Percentiles rank a stretch among this genome's conserved stretches.
phyloP scores from a whole-genome alignment of 495 filamentous ascomycete genomes.

The Apodospora peruviana region DNA sequence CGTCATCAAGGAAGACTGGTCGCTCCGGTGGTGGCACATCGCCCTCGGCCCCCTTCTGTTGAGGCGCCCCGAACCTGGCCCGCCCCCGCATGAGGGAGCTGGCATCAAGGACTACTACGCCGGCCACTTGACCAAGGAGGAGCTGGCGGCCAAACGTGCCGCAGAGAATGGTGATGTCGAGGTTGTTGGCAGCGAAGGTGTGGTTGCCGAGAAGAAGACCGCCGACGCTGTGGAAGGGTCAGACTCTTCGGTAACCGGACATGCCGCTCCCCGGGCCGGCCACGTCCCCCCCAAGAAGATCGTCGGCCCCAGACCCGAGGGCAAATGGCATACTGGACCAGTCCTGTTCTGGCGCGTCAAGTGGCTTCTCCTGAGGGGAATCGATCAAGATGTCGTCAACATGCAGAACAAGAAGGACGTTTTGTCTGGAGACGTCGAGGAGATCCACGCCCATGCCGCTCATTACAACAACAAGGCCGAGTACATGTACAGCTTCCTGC shows the following conservation, averaged over 20 bases:
- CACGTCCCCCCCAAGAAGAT: slow-evolving; percentile 14
- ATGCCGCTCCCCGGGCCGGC: neutral
- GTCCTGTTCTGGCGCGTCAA: slow-evolving; percentile 43
- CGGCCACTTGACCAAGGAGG: slow-evolving; percentile 39
- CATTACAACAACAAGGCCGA: slow-evolving; percentile 74
- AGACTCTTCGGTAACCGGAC: slow-evolving; percentile 7
- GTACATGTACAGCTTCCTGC: slow-evolving; percentile 68
- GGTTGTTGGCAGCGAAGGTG: neutral
- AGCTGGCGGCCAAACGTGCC: slow-evolving; percentile 37
- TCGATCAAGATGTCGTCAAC: slow-evolving; percentile 55
- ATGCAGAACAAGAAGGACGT: slow-evolving; percentile 21
- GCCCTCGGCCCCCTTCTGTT: slow-evolving; percentile 52
- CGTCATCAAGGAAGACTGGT: slow-evolving; percentile 50
- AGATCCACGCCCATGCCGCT: slow-evolving; percentile 52
- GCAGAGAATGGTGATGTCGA: slow-evolving; percentile 18
- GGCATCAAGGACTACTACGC: slow-evolving; percentile 50
- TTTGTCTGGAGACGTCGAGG: slow-evolving; percentile 45
- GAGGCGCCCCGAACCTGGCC: slow-evolving; percentile 43
- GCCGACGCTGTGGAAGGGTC: slow-evolving; percentile 7
- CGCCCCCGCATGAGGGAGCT: slow-evolving; percentile 30
- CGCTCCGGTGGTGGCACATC: slow-evolving; percentile 53
- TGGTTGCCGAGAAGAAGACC: slow-evolving; percentile 18
- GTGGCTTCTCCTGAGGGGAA: slow-evolving; percentile 50
- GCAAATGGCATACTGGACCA: slow-evolving; percentile 27
- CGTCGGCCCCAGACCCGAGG: slow-evolving; percentile 29